A percentile compares a stretch with the other conserved stretches of the same genome.
Conservation (phyloP, 164 flowering plant genomes). For the Tetracentron sinense region DNA sequence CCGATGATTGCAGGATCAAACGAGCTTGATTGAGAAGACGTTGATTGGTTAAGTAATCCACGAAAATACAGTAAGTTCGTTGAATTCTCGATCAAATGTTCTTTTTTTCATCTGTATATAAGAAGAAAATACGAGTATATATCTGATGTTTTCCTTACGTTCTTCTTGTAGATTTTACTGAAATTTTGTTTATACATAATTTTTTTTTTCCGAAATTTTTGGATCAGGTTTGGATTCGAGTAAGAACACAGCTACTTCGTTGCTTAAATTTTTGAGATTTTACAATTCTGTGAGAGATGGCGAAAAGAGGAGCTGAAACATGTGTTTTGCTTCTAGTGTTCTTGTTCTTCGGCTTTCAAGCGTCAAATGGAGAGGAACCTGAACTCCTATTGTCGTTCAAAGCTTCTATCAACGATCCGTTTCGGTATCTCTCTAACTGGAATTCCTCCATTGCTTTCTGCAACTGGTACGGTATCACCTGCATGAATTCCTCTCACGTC, state of each 20-base stretch:
- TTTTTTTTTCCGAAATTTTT: too few species aligned
- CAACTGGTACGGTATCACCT: constrained; percentile 60
- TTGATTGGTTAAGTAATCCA: background rate
- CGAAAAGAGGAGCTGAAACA: constrained; percentile 4
- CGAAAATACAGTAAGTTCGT: background rate
- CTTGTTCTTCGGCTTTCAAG: constrained; percentile 13
- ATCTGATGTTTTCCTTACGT: too few species aligned
- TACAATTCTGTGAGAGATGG: constrained; percentile 14
- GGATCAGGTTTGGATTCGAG: too few species aligned
- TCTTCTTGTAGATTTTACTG: too few species aligned
- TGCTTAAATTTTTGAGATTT: background rate
- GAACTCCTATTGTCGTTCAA: constrained; percentile 57
- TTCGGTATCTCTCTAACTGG: constrained; percentile 52
- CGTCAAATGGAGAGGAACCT: constrained; percentile 28
- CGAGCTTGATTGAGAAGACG: background rate
- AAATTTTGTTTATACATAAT: too few species aligned
- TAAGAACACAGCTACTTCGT: too few species aligned
- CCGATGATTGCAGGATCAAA: background rate
- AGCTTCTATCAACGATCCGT: constrained; percentile 47
- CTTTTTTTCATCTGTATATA: too few species aligned
- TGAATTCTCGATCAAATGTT: background rate
- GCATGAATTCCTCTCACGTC: constrained; percentile 46
- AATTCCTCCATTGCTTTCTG: constrained; percentile 38
- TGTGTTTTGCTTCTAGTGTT: constrained; percentile 9
- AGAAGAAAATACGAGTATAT: too few species aligned